These are phyloP conservation scores for Furcasterigmium sp. DNA, from an alignment of 2,329 filamentous ascomycete genomes.

Conservation along the genomic window DNA sequence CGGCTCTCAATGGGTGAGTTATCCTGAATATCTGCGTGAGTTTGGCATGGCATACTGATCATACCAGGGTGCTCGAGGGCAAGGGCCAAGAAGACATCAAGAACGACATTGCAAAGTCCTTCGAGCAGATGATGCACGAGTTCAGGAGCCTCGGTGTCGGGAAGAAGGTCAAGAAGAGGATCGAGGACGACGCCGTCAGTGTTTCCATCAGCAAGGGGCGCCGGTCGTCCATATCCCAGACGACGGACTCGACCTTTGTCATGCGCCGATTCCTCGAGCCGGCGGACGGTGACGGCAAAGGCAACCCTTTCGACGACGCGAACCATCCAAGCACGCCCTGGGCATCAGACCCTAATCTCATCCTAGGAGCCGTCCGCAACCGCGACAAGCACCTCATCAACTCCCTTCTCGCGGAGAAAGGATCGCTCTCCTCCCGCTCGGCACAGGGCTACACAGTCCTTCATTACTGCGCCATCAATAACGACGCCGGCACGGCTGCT, in stretches of 20 bases:
- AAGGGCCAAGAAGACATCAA: constrained; percentile 3
- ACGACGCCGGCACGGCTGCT: background rate
- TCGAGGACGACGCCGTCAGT: constrained; percentile 1
- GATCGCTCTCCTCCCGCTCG: background rate
- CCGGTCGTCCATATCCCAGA: background rate
- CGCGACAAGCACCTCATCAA: background rate
- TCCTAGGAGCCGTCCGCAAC: background rate
- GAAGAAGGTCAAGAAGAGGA: background rate
- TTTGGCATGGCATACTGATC: background rate
- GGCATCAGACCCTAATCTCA: background rate
- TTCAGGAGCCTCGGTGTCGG: constrained; percentile 1
- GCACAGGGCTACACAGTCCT: constrained; percentile 1
- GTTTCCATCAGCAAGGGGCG: background rate
- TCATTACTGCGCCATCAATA: constrained; percentile 1
- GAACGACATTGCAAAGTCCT: background rate
- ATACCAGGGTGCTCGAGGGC: background rate
- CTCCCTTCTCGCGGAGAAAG: background rate
- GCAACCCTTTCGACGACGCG: background rate
- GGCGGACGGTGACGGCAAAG: background rate
- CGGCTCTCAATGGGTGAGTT: constrained; percentile 3
- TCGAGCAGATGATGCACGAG: background rate
- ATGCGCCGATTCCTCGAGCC: background rate
- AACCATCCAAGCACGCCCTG: background rate
- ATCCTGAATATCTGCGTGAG: background rate
- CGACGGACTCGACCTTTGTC: background rate